Evolutionary conservation across 345 rosid species (phyloP).

Genomic region (Moringa oleifera): DNA sequence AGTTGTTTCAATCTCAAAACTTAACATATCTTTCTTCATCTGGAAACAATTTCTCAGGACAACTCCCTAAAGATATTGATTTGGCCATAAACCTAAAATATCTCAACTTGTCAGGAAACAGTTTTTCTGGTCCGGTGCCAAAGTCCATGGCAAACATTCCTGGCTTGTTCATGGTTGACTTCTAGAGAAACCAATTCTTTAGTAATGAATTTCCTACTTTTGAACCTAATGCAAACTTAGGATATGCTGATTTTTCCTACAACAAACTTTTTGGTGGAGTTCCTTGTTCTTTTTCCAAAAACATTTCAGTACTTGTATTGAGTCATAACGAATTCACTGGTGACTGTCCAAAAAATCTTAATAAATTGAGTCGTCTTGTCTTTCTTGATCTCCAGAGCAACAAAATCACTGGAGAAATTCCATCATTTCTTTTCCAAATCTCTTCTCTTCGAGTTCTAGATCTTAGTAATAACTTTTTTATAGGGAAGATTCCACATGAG

Average conservation of each 20-base stretch:
- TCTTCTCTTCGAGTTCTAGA: conserved; percentile 28
- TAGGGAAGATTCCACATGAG: conserved; percentile 24
- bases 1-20: conserved; percentile 13
- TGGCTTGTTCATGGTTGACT: too few species aligned
- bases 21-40: conserved; percentile 6
- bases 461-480: conserved; percentile 28
- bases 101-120: conserved; percentile 7
- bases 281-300: conserved; percentile 10
- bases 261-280: conserved; percentile 29
- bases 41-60: conserved; percentile 7
- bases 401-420: conserved; percentile 31
- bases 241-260: conserved; percentile 16
- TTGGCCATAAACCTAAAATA: not conserved
- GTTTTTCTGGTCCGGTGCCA: conserved; percentile 2
- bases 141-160: not conserved
- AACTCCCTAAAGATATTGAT: conserved; percentile 1
- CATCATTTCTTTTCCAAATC: conserved; percentile 15
- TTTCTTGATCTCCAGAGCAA: conserved; percentile 39
- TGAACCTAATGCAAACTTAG: too few species aligned
- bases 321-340: conserved; percentile 23
- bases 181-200: too few species aligned
- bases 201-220: too few species aligned
- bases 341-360: conserved; percentile 18
- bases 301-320: conserved; percentile 7
- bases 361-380: conserved; percentile 8